Base-by-base conservation (phyloP, 23 red algal species). In the Gracilariopsis chorda region DNA sequence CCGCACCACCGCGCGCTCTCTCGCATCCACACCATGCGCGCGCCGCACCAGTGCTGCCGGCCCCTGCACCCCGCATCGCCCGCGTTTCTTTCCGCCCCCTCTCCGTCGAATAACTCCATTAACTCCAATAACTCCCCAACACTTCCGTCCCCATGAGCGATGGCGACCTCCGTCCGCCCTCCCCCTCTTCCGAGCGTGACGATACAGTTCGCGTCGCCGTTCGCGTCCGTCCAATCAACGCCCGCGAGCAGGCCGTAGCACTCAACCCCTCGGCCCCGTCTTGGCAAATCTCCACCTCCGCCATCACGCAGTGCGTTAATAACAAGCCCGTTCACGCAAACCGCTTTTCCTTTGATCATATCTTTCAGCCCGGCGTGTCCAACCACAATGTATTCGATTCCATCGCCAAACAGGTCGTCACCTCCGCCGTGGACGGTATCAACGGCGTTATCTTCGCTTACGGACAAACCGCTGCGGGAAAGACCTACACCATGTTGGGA, bases 361-460 rank as follows among this genome's bases (percentile, higher is more conserved):
- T 98, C 23, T 98, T 98, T 41, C 58, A 83, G 37, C 95, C 69
- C 1, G 64, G 57, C 24, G 61, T 75, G 24, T 68, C 41, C 27
- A 98, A 98, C 67, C 44, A 68, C 65, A 42, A 23, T 8, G 64
- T 98, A 0, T 98, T 86, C 77, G 58, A 75, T 20, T 53, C 63
- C 57, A 60, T 92, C 19, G 95, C 95, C 33, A 75, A 71, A n/a
- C 90, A 90, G 0, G 86, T 98, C 49, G 86, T 98, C 30, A 49
- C 84, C 2, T 90, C 95, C 0, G 81, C 87, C 16, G 58, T 92
- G 4, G 90, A 88, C 81, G 95, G 95, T 7, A 88, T 91, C 77
- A 98, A 98, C 55, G 90, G 95, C 34, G 83, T 86, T 4, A 84
- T 99, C 60, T 99, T 99, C 73, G 97, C 97, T 17, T 99, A 99